These are phyloP conservation scores for Cryomyces antarcticus DNA, from an alignment of 495 filamentous ascomycete genomes.

Conservation along the genomic window DNA sequence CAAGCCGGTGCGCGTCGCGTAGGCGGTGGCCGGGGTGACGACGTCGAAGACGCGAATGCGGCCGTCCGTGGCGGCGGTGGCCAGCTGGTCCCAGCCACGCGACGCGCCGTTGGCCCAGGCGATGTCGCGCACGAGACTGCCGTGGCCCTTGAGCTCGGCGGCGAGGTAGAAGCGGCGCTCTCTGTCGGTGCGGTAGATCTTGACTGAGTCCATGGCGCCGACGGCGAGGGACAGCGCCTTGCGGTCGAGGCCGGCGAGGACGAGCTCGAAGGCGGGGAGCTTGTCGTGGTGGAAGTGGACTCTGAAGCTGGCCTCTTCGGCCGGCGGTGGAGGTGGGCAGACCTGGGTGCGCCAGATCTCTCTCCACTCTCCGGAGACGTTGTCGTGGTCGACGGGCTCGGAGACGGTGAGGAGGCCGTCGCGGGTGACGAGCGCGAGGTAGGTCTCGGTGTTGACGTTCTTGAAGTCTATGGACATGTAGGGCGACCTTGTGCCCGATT, in stretches of 20 bases:
- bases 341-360: slow-evolving; percentile 49
- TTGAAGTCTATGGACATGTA: slow-evolving; percentile 68
- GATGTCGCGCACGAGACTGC: slow-evolving; percentile 67
- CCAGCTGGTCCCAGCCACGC: slow-evolving; percentile 71
- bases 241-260: slow-evolving; percentile 52
- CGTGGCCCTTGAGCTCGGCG: slow-evolving; percentile 47
- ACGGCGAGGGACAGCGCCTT: slow-evolving; percentile 62
- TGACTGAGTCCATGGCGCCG: slow-evolving; percentile 60
- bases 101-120: slow-evolving; percentile 83
- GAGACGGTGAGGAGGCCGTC: slow-evolving; percentile 62
- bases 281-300: slow-evolving; percentile 72
- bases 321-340: slow-evolving; percentile 36
- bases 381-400: slow-evolving; percentile 75
- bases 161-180: slow-evolving; percentile 56
- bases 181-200: slow-evolving; percentile 53
- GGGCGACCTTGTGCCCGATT: slow-evolving; percentile 35
- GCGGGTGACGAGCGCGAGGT: slow-evolving; percentile 62
- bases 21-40: slow-evolving; percentile 29
- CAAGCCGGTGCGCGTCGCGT: neutral
- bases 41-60: slow-evolving; percentile 70
- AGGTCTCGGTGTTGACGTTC: slow-evolving; percentile 49
- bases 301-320: slow-evolving; percentile 70
- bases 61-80: slow-evolving; percentile 83
- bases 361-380: slow-evolving; percentile 47
- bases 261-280: slow-evolving; percentile 51